These are phyloP conservation scores for Bothriochloa decipiens DNA, from an alignment of 176 grass and related monocot species.

Conservation along the genomic window DNA sequence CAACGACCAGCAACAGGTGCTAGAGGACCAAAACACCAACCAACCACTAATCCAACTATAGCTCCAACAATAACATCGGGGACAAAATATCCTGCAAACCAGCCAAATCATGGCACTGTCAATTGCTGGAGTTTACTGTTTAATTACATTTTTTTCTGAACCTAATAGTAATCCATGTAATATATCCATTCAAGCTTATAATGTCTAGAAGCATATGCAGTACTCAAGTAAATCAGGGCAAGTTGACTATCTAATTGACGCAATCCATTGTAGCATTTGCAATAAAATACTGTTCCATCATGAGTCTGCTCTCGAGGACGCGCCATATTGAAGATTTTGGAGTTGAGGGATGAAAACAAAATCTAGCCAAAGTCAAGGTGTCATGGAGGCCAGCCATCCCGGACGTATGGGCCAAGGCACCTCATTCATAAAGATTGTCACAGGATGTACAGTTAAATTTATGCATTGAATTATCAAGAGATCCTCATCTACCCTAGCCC, in stretches of 20 bases:
- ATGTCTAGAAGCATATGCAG: neutral
- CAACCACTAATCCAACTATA: constrained; percentile 78
- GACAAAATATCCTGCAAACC: constrained; percentile 86
- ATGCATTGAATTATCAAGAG: constrained; percentile 6
- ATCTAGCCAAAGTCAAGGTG: neutral
- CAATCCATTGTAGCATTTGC: neutral
- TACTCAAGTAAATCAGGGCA: neutral
- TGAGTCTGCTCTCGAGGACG: neutral
- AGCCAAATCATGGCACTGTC: neutral
- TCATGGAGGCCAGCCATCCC: neutral
- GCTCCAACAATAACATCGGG: constrained; percentile 83
- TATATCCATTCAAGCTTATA: constrained; percentile 21
- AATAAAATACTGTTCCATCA: neutral
- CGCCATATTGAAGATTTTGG: neutral
- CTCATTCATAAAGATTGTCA: neutral
- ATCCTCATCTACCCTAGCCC: neutral
- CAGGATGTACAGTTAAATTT: neutral
- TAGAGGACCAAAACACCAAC: constrained; percentile 80
- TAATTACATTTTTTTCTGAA: neutral
- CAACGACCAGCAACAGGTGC: constrained; percentile 68
- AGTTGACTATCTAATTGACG: neutral
- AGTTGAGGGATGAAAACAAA: neutral
- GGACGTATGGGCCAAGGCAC: neutral
- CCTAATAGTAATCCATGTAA: neutral
- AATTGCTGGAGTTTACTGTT: neutral